Evolutionary conservation across 2,329 filamentous ascomycete species (phyloP).

Genomic region (Ceratocystis ficicola): DNA sequence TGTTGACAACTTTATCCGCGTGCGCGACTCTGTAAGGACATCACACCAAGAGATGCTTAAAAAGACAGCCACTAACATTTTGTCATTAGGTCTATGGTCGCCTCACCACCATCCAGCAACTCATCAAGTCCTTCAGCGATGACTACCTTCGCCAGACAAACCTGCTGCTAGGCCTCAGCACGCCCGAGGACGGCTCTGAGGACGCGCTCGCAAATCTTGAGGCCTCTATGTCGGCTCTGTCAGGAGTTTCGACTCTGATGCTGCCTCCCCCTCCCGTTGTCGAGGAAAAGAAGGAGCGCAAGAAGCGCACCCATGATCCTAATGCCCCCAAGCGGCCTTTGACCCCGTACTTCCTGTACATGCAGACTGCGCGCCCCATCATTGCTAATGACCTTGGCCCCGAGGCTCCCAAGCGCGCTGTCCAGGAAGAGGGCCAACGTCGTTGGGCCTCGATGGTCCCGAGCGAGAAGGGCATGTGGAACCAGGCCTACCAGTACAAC

Average conservation of each 20-base stretch:
- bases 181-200: slow-evolving; percentile 35
- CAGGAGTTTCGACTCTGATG: slow-evolving; percentile 34
- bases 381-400: slow-evolving; percentile 67
- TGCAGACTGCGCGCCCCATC: slow-evolving; percentile 72
- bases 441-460: slow-evolving; percentile 71
- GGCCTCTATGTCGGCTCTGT: slow-evolving; percentile 35
- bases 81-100: slow-evolving; percentile 38
- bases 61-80: not conserved
- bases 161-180: slow-evolving; percentile 58
- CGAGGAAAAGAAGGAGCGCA: slow-evolving; percentile 74
- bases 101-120: slow-evolving; percentile 64
- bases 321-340: slow-evolving; percentile 90
- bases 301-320: slow-evolving; percentile 76
- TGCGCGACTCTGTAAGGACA: slow-evolving; percentile 65
- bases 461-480: slow-evolving; percentile 58
- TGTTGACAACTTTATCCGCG: slow-evolving; percentile 64
- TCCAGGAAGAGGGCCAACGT: slow-evolving; percentile 75
- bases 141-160: slow-evolving; percentile 85
- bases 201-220: slow-evolving; percentile 42
- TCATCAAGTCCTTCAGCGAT: slow-evolving; percentile 65
- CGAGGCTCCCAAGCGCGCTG: slow-evolving; percentile 70
- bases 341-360: slow-evolving; percentile 91
- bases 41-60: not conserved
- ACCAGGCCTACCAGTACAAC: slow-evolving; percentile 56
- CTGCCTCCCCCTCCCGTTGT: slow-evolving; percentile 35